Conservation (phyloP, 2,329 filamentous ascomycete species). For the Rutstroemia sp. region DNA sequence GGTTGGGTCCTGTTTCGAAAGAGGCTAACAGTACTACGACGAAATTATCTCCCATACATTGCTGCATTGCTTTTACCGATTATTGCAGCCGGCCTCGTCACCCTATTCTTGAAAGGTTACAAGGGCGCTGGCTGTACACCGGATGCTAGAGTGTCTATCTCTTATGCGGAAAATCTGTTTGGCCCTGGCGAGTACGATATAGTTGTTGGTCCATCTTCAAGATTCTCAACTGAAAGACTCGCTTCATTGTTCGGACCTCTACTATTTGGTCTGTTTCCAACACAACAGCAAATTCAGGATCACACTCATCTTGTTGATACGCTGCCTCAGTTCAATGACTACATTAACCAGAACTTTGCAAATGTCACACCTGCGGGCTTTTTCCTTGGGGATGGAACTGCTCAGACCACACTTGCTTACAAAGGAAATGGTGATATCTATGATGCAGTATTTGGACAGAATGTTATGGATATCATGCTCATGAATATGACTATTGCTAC, state of each 20-base stretch:
- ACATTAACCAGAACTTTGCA: conserved; percentile 53
- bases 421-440: conserved; percentile 52
- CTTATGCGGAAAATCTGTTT: conserved; percentile 21
- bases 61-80: conserved; percentile 73
- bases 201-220: conserved; percentile 38
- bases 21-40: conserved; percentile 65
- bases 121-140: conserved; percentile 45
- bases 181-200: conserved; percentile 20
- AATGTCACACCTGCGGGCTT: conserved; percentile 73
- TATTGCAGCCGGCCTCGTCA: conserved; percentile 70
- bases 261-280: conserved; percentile 16
- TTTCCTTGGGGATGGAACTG: conserved; percentile 59
- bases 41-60: conserved; percentile 70
- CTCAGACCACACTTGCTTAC: conserved; percentile 63
- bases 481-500: conserved; percentile 63
- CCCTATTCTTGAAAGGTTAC: conserved; percentile 61
- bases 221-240: conserved; percentile 29
- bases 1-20: conserved; percentile 70
- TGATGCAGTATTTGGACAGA: conserved; percentile 54
- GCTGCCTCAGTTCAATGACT: conserved; percentile 60
- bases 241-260: conserved; percentile 19
- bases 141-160: conserved; percentile 38
- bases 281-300: conserved; percentile 12
- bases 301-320: conserved; percentile 44
- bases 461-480: conserved; percentile 58